Evolutionary conservation across 208 protist species (phyloP).

Genomic region (Angomonas deanei): DNA sequence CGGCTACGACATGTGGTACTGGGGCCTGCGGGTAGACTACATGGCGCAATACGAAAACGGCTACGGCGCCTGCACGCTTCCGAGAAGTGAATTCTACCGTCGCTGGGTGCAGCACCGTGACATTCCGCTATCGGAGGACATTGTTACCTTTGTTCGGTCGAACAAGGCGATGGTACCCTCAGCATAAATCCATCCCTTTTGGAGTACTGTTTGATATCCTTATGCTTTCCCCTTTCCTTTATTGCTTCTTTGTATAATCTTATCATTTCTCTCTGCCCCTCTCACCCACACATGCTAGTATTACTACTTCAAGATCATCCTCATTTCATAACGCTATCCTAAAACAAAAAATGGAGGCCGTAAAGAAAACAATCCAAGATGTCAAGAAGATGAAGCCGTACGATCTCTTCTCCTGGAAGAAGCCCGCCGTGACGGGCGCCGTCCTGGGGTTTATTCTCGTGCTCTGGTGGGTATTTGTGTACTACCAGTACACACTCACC

Average conservation of each 20-base stretch:
- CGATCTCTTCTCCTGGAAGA: slow-evolving; percentile 66
- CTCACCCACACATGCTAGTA: slow-evolving; percentile 3
- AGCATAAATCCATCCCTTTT: not conserved
- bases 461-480: slow-evolving; percentile 53
- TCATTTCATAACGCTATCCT: not conserved
- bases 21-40: slow-evolving; percentile 59
- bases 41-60: slow-evolving; percentile 49
- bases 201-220: not conserved
- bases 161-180: slow-evolving; percentile 45
- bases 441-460: slow-evolving; percentile 27
- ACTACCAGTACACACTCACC: slow-evolving; percentile 66
- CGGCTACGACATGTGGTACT: slow-evolving; percentile 79
- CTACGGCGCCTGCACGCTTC: slow-evolving; percentile 41
- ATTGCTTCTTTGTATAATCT: not conserved
- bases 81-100: slow-evolving; percentile 28
- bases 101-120: slow-evolving; percentile 43
- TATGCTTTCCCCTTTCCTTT: not conserved
- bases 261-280: slow-evolving; percentile 11
- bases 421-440: slow-evolving; percentile 46
- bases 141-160: slow-evolving; percentile 34
- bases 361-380: slow-evolving; percentile 6
- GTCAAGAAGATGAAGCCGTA: slow-evolving; percentile 23
- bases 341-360: slow-evolving; percentile 3
- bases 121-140: slow-evolving; percentile 9
- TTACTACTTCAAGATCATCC: too few relatives aligned